phyloP scores from a whole-genome alignment of 192 early-diverging fungal genomes.

The Coemansia sp. region DNA sequence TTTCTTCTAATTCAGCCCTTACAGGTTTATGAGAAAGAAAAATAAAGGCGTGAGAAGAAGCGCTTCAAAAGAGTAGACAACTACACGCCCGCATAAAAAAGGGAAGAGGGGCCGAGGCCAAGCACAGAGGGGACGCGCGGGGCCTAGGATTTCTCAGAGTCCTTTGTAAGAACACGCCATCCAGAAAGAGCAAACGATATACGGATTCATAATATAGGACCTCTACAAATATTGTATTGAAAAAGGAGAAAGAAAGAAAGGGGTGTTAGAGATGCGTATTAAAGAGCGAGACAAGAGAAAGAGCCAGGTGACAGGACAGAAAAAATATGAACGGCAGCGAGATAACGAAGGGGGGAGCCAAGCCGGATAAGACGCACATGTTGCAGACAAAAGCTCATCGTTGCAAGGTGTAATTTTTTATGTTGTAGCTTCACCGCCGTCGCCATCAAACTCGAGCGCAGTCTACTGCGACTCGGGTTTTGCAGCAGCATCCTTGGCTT shows the following conservation, averaged over 20 bases:
- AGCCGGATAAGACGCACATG: not conserved
- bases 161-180: not conserved
- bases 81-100: not conserved
- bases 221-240: not conserved
- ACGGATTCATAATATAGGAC: not conserved
- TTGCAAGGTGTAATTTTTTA: not conserved
- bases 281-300: not conserved
- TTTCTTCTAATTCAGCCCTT: not conserved
- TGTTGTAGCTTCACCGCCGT: not conserved
- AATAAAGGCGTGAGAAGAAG: not conserved
- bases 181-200: not conserved
- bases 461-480: constrained; percentile 8
- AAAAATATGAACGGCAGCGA: not conserved
- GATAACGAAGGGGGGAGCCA: not conserved
- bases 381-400: not conserved
- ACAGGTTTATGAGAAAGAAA: not conserved
- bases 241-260: not conserved
- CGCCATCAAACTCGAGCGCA: not conserved
- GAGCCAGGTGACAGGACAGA: not conserved
- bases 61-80: not conserved
- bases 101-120: not conserved
- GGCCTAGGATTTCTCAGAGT: not conserved
- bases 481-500: constrained; percentile 9
- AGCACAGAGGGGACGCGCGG: not conserved
- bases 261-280: constrained; percentile 1